phyloP scores from a whole-genome alignment of 192 early-diverging fungal species.

The Linnemannia hyalina region DNA sequence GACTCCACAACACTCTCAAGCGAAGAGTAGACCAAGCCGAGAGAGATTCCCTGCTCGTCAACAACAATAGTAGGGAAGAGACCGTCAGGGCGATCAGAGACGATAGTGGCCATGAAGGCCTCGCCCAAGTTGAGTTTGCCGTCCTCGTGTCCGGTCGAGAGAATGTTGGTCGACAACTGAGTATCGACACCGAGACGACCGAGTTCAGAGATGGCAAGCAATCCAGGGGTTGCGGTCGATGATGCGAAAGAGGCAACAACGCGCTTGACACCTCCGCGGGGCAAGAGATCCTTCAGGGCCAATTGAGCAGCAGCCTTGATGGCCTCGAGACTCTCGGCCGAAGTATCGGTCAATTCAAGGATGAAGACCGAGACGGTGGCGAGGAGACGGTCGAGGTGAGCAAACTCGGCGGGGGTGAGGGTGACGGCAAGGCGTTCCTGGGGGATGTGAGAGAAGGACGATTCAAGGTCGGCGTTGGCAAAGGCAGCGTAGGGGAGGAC shows the following conservation, averaged over 20 bases:
- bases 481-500: slow-evolving; percentile 54
- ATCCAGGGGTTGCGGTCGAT: slow-evolving; percentile 29
- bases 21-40: slow-evolving; percentile 96
- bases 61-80: slow-evolving; percentile 94
- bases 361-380: slow-evolving; percentile 49
- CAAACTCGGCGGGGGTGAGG: slow-evolving; percentile 22
- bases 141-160: slow-evolving; percentile 54
- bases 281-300: slow-evolving; percentile 49
- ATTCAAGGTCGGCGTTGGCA: slow-evolving; percentile 17
- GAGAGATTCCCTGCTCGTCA: slow-evolving; percentile 87
- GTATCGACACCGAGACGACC: slow-evolving; percentile 52
- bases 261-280: slow-evolving; percentile 57
- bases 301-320: slow-evolving; percentile 33
- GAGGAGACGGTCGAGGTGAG: slow-evolving; percentile 18
- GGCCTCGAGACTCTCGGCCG: slow-evolving; percentile 27
- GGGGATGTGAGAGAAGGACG: slow-evolving; percentile 53
- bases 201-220: slow-evolving; percentile 47
- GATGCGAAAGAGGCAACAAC: slow-evolving; percentile 47
- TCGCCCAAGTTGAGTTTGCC: slow-evolving; percentile 67
- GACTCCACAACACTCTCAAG: slow-evolving; percentile 85
- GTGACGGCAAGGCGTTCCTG: slow-evolving; percentile 61
- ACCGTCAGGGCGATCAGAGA: slow-evolving; percentile 91
- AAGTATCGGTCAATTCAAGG: slow-evolving; percentile 24
- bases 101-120: slow-evolving; percentile 67
- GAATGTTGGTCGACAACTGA: slow-evolving; percentile 29